Percentiles rank a stretch among this genome's conserved stretches.
These are phyloP conservation scores for Phylloporus sp. DNA, from an alignment of 768 basidiomycete genomes.

Conservation along the genomic window DNA sequence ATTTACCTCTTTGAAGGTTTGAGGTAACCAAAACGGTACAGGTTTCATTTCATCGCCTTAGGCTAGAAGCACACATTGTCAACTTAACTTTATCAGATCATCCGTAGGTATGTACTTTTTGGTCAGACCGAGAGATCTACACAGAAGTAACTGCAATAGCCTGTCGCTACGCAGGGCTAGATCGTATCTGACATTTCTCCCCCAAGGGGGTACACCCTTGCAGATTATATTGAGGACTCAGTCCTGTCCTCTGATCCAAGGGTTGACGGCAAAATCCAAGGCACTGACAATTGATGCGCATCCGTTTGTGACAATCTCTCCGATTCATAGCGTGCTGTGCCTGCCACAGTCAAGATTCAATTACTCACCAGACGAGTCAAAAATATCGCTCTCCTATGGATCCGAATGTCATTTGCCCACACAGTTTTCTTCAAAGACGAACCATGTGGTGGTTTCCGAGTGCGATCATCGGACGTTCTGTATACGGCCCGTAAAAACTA, in stretches of 20 bases:
- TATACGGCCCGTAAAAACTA: not conserved
- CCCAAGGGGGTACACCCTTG: not conserved
- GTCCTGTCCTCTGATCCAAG: not conserved
- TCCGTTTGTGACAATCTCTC: not conserved
- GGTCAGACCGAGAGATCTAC: not conserved
- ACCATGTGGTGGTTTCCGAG: not conserved
- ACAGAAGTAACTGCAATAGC: not conserved
- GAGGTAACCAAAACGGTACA: not conserved
- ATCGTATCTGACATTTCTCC: not conserved
- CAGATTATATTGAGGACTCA: not conserved
- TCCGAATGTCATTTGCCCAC: not conserved
- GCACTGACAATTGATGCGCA: not conserved
- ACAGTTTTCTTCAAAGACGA: not conserved
- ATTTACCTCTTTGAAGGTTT: not conserved
- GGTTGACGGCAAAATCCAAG: not conserved
- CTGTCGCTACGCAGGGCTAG: not conserved
- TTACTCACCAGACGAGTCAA: not conserved
- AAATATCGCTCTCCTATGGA: not conserved
- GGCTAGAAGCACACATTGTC: not conserved
- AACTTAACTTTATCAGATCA: not conserved
- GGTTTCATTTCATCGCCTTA: conserved; percentile 1
- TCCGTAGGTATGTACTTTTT: not conserved
- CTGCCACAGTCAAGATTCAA: not conserved
- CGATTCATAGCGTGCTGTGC: conserved; percentile 3
- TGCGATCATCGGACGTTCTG: not conserved